A percentile compares a stretch with the other conserved stretches of the same genome.
Conservation (phyloP, 306 rosid genomes). For the Clitoria ternatea region DNA sequence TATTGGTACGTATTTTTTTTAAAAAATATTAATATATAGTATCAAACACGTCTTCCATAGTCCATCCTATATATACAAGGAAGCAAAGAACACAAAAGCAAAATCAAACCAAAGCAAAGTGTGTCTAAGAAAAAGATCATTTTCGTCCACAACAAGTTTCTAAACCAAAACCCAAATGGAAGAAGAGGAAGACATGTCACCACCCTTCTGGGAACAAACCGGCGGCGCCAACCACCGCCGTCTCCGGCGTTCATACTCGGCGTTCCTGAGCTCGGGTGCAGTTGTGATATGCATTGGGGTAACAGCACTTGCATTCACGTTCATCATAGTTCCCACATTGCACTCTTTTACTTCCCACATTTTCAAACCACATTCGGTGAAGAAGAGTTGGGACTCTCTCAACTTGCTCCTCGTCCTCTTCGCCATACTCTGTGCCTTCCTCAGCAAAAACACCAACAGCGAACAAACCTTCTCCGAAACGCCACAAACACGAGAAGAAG, state of each 20-base stretch:
- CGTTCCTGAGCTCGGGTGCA: conserved; percentile 49
- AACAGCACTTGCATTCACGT: conserved; percentile 38
- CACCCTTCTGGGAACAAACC: conserved; percentile 62
- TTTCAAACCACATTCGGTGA: conserved; percentile 59
- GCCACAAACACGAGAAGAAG: not conserved
- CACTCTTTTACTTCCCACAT: conserved; percentile 47
- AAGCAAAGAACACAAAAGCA: conserved; percentile 11
- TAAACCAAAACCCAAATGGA: conserved; percentile 31
- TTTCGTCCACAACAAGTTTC: not conserved
- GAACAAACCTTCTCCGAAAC: conserved; percentile 29
- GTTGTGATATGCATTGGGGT: conserved; percentile 41
- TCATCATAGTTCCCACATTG: conserved; percentile 49
- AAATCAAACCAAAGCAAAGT: not conserved
- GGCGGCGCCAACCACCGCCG: conserved; percentile 19
- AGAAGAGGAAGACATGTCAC: conserved; percentile 32
- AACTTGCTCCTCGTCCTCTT: conserved; percentile 75
- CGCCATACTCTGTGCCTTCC: conserved; percentile 83
- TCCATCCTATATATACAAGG: too few relatives aligned
- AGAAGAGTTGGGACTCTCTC: conserved; percentile 79
- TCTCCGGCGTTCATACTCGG: conserved; percentile 48
- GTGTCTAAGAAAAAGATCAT: not conserved
- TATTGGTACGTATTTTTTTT: too few relatives aligned
- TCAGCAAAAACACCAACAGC: conserved; percentile 39
- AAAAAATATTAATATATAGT: too few relatives aligned
- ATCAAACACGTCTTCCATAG: not conserved